Evolutionary conservation across 495 filamentous ascomycete species (phyloP), one percentile per base, ranked within the genome.

Genomic region (Aspergillus wentii): DNA sequence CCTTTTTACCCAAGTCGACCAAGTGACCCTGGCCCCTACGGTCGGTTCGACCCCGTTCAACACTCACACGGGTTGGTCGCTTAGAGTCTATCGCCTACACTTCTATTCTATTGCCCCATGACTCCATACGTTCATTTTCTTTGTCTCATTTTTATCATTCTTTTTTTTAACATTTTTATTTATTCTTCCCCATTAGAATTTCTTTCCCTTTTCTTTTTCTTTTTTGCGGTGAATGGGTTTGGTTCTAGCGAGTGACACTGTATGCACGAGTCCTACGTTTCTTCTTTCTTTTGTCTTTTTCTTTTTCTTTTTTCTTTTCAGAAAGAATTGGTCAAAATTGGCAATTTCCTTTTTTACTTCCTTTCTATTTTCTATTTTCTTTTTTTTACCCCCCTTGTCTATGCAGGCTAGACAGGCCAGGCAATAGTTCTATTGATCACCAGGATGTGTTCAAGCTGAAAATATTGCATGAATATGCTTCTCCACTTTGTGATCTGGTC

Each of bases 41-140:
- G 34, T 35, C 62, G 63, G 33, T 60, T 64, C 29, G 51, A 57
- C 26, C 45, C 52, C 2, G 46, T 62, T 35, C 54, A 52, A 23
- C 56, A 46, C 18, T 48, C 56, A 10, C 63, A 62, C 40, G 56
- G 60, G 33, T 47, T 68, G 23, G 66, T 63, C 50, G 58, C 60
- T 30, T 68, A 52, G 33, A 25, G 13, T 30, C 21, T 32, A 31
- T 34, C 16, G 2, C n/a, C 13, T 49, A 34, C 31, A 25, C 40
- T 40, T 35, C 18, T 25, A n/a, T n/a, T n/a, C n/a, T n/a, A n/a
- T n/a, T n/a, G n/a, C n/a, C n/a, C n/a, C n/a, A n/a, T n/a, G n/a
- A n/a, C n/a, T n/a, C n/a, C n/a, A n/a, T n/a, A n/a, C n/a, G n/a
- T n/a, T n/a, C n/a, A n/a, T n/a, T 17, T 45, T 27, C 25, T 38